Evolutionary conservation across 176 grass and related monocot species (phyloP), one percentile per base, ranked within the genome.

Genomic region (Tillandsia leiboldiana): DNA sequence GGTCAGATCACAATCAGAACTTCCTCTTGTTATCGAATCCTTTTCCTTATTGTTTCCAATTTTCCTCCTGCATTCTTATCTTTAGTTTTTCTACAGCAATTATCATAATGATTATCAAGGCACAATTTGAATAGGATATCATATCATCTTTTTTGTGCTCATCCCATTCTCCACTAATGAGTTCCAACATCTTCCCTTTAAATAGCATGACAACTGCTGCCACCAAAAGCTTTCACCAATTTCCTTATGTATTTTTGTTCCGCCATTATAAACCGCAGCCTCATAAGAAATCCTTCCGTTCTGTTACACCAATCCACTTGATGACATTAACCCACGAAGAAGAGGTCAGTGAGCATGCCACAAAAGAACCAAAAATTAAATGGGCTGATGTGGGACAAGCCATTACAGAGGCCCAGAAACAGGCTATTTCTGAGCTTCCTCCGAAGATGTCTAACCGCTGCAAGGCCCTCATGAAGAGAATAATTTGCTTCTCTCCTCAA

Each of bases 371-470:
- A 22, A 86, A 80, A 15, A 64, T 88, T 56, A 82, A 72, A 51
- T 99, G 94, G 84, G 75, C 72, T 11, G 64, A 69, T 13, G 24
- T 90, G 11, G 85, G 81, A 27, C 57, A 63, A 11, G 75, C 78
- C 10, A 20, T 87, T 2, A 75, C 72, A 0, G 66, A 78, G 1
- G 23, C 76, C 1, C 81, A 86, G 73, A 79, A 73, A 51, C n/a
- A 49, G 10, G 79, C 79, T 18, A 78, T 93, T 50, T 83, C 82
- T 23, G 17, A 75, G 0, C 82, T 99, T 50, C 86, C 89, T 42
- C 75, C 69, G 3, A 99, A 81, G 83, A 82, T 99, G 63, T 71
- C 89, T 50, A 90, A 93, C 64, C 84, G 84, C 26, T 99, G 94
- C 82, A 93, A 78, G 82, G 94, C 87, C n/a, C 79, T 99, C 70